Evolutionary conservation across 306 rosid species (phyloP).

Genomic region (Astragalus membranaceus): DNA sequence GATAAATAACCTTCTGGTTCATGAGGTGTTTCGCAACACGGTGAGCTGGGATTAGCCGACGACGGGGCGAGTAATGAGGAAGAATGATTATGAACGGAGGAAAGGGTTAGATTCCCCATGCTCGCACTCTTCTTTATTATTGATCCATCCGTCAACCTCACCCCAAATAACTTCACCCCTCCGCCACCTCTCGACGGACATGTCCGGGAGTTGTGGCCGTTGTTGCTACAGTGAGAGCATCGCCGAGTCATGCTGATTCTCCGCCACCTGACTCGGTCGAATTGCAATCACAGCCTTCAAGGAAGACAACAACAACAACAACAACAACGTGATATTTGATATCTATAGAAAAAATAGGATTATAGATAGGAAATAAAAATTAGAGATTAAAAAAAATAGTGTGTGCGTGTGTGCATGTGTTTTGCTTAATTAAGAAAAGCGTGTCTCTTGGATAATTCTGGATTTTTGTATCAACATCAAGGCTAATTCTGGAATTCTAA

Average conservation of each 20-base stretch:
- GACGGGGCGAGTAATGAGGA: slow-evolving; percentile 41
- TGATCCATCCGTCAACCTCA: slow-evolving; percentile 86
- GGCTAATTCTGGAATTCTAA: slow-evolving; percentile 28
- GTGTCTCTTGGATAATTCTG: background rate
- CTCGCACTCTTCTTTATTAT: slow-evolving; percentile 93
- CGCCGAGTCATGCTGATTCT: slow-evolving; percentile 78
- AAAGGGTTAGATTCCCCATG: slow-evolving; percentile 68
- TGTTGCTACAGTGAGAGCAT: slow-evolving; percentile 97
- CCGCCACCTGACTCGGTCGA: slow-evolving; percentile 30
- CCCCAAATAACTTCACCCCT: slow-evolving; percentile 76
- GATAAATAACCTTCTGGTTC: slow-evolving; percentile 70
- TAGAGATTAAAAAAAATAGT: background rate
- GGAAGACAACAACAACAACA: background rate
- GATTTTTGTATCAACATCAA: background rate
- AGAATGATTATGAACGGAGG: slow-evolving; percentile 53
- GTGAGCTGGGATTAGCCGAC: slow-evolving; percentile 61
- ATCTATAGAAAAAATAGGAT: background rate
- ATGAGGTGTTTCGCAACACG: slow-evolving; percentile 46
- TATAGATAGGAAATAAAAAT: background rate
- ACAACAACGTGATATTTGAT: background rate
- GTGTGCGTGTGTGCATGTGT: slow-evolving; percentile 23
- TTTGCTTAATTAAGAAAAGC: background rate
- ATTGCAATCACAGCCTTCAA: background rate
- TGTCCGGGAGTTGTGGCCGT: slow-evolving; percentile 95
- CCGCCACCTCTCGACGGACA: slow-evolving; percentile 43